Conservation (phyloP, 306 rosid genomes). For the Trifolium pratense region DNA sequence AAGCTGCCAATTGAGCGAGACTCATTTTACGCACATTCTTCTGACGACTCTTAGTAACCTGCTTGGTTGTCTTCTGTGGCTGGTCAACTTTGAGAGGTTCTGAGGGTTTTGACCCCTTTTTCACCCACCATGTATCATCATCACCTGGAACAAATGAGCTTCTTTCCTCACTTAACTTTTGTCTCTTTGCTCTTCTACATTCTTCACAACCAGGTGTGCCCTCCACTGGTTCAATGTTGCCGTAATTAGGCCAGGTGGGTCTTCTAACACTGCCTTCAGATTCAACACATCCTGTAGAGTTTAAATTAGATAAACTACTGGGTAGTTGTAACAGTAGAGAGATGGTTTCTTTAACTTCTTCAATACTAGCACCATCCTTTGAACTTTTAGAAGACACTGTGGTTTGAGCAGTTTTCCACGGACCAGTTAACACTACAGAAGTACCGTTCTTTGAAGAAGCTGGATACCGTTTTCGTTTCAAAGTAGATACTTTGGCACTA, state of each 20-base stretch:
- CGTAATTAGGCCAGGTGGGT: conserved; percentile 52
- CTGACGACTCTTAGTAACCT: conserved; percentile 70
- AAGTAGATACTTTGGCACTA: conserved; percentile 43
- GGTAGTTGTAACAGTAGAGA: conserved; percentile 71
- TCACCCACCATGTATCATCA: conserved; percentile 89
- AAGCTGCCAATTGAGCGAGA: conserved; percentile 85
- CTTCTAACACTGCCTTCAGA: conserved; percentile 64
- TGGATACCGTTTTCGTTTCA: conserved; percentile 51
- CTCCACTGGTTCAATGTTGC: conserved; percentile 67
- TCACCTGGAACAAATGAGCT: conserved; percentile 66
- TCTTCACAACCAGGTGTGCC: conserved; percentile 95
- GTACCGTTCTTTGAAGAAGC: conserved; percentile 58
- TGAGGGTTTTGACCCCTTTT: conserved; percentile 69
- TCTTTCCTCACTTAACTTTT: conserved; percentile 74
- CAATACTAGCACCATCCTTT: conserved; percentile 59
- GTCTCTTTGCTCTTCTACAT: conserved; percentile 85
- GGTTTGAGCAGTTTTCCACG: conserved; percentile 49
- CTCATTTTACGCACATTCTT: conserved; percentile 81
- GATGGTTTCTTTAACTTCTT: conserved; percentile 79
- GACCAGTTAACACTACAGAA: conserved; percentile 56
- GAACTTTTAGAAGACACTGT: conserved; percentile 50
- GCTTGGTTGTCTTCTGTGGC: conserved; percentile 70
- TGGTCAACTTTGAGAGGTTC: conserved; percentile 76
- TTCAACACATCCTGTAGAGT: conserved; percentile 58
- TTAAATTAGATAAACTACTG: conserved; percentile 44